Evolutionary conservation across 139 green algal species (phyloP), one percentile per base, ranked within the genome.

Genomic region (Coelastrella sp.): DNA sequence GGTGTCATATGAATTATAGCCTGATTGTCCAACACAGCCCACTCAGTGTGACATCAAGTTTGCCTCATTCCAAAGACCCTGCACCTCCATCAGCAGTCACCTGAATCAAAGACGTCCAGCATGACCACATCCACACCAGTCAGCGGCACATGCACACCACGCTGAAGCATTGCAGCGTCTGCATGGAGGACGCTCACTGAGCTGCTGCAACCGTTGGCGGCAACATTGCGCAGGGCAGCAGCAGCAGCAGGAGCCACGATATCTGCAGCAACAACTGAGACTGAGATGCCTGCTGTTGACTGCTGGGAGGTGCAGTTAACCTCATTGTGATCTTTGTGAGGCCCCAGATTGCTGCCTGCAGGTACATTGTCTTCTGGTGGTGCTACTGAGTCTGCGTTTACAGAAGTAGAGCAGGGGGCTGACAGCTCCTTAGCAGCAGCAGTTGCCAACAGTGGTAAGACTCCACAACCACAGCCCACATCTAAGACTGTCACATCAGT

Each of bases 71-170:
- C 3, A 49, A 49, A 49, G 3, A 49, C 1, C 1, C 35, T 49
- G 35, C 35, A 49, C 35, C 35, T 49, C 35, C 35, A 49, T 49
- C 35, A 49, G 35, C 35, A 49, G 35, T 49, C 68, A 91, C 88
- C 88, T 84, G 81, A 83, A 72, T 92, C 89, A 66, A 92, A 89
- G n/a, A 86, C 15, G 60, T 92, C 89, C 8, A 85, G 58, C 70
- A 92, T 35, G 68, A 84, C 35, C 7, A 92, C 56, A 80, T 92
- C 85, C 14, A 63, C 89, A 15, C 89, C 89, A 6, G 24, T 8
- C 35, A 76, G 3, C 17, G 78, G 68, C 24, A 92, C 73, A 25
- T 92, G 82, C 20, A 56, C 8, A 7, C 82, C 89, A 3, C 89
- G 22, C 82, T 89, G 49, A 22, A 89, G 73, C 27, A 56, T 85